phyloP scores from a whole-genome alignment of 805 yeast genomes.

The Diddensiella santjacobensis region DNA sequence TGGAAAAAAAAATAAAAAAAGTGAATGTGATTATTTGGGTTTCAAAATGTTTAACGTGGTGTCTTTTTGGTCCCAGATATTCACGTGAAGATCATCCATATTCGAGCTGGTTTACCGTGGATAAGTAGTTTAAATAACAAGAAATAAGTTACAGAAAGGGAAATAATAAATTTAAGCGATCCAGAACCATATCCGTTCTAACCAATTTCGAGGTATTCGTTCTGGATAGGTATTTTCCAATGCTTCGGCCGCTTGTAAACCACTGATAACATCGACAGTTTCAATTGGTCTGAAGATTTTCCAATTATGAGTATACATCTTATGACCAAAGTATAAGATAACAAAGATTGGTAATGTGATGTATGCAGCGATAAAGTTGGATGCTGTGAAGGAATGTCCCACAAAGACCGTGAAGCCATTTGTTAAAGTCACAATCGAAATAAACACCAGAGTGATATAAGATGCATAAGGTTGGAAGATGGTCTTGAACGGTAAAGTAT shows the following conservation, averaged over 20 bases:
- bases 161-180: conserved; percentile 35
- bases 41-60: not conserved
- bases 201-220: conserved; percentile 33
- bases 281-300: conserved; percentile 49
- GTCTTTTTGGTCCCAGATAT: no score
- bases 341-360: conserved; percentile 58
- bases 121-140: conserved; percentile 5
- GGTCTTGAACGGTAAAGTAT: conserved; percentile 57
- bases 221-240: conserved; percentile 49
- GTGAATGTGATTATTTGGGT: not conserved
- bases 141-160: not conserved
- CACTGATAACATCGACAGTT: conserved; percentile 58
- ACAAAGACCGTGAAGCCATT: conserved; percentile 71
- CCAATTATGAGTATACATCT: conserved; percentile 42
- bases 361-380: conserved; percentile 69
- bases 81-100: no score
- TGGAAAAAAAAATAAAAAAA: not conserved
- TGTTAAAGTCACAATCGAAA: conserved; percentile 55
- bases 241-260: conserved; percentile 47
- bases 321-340: conserved; percentile 56
- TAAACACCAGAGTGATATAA: conserved; percentile 48
- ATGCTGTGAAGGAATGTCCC: conserved; percentile 43
- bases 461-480: conserved; percentile 55
- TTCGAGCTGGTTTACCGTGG: not conserved
- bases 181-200: conserved; percentile 50